Evolutionary conservation across 805 yeast species (phyloP).

Genomic region (Sungouiozyma intestinalis): DNA sequence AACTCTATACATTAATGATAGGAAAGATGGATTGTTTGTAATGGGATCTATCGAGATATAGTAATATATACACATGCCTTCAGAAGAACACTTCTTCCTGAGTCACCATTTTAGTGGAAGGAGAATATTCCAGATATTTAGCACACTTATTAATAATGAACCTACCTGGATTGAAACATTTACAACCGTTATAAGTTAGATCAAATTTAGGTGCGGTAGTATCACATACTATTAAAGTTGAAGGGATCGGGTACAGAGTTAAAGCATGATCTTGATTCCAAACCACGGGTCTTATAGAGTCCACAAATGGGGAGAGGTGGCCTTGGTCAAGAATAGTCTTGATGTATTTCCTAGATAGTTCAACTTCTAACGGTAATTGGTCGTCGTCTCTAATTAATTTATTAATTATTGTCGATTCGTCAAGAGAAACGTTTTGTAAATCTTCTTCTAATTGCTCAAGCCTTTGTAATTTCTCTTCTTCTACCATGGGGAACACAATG

Average conservation of each 20-base stretch:
- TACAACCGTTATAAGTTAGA: conserved; percentile 73
- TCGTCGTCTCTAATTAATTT: conserved; percentile 27
- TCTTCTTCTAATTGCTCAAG: conserved; percentile 9
- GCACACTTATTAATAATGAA: conserved; percentile 40
- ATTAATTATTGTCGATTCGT: conserved; percentile 10
- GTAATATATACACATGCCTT: conserved; percentile 5
- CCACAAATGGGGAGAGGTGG: conserved; percentile 69
- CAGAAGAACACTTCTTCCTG: conserved; percentile 37
- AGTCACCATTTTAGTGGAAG: conserved; percentile 44
- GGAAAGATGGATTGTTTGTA: background rate
- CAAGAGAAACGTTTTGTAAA: conserved; percentile 12
- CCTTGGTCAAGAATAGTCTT: conserved; percentile 84
- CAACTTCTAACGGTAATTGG: conserved; percentile 36
- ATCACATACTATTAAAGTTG: conserved; percentile 54
- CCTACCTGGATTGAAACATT: conserved; percentile 60
- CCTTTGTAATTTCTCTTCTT: conserved; percentile 16
- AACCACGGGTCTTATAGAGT: conserved; percentile 47
- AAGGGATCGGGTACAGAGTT: conserved; percentile 71
- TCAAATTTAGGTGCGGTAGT: conserved; percentile 60
- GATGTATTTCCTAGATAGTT: conserved; percentile 59
- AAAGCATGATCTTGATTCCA: conserved; percentile 64
- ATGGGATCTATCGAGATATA: background rate
- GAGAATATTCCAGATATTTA: conserved; percentile 64
- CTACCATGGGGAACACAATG: conserved; percentile 39
- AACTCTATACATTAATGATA: too few relatives aligned